phyloP scores from a whole-genome alignment of 2,329 filamentous ascomycete species.

The Calonectria leucothoes region DNA sequence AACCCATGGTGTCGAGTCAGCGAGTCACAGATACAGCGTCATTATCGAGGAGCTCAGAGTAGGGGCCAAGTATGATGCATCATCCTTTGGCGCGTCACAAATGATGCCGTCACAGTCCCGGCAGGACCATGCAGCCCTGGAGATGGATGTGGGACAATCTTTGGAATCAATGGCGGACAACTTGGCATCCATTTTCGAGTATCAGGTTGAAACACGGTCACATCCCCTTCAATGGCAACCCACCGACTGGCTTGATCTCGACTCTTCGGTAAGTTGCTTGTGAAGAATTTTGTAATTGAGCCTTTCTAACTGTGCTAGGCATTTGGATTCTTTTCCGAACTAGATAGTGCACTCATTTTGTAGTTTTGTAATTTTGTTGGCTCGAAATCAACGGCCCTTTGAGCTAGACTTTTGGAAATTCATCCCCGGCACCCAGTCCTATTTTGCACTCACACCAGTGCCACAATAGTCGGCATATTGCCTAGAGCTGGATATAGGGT shows the following conservation, averaged over 20 bases:
- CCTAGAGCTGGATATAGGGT: neutral
- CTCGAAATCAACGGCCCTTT: neutral
- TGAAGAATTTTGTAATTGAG: neutral
- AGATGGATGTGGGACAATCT: neutral
- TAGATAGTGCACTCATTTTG: neutral
- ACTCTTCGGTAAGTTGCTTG: slow-evolving; percentile 10
- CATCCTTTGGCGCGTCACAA: neutral
- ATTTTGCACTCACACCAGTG: neutral
- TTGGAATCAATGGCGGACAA: neutral
- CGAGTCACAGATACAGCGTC: slow-evolving; percentile 60
- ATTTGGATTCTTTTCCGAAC: slow-evolving; percentile 12
- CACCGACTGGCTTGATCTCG: slow-evolving; percentile 15
- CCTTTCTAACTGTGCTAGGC: neutral
- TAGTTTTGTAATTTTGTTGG: neutral
- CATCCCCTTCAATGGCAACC: slow-evolving; percentile 19
- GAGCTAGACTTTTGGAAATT: neutral
- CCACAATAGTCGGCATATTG: neutral
- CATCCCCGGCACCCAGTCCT: neutral
- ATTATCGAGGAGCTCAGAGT: slow-evolving; percentile 63
- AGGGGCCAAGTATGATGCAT: slow-evolving; percentile 21
- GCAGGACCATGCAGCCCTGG: neutral
- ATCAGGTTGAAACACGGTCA: neutral
- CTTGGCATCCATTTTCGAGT: slow-evolving; percentile 13
- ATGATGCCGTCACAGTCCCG: neutral
- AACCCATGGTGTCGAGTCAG: slow-evolving; percentile 53